Evolutionary conservation across 345 rosid genomes (phyloP).

Genomic region (Boechera retrofracta): DNA sequence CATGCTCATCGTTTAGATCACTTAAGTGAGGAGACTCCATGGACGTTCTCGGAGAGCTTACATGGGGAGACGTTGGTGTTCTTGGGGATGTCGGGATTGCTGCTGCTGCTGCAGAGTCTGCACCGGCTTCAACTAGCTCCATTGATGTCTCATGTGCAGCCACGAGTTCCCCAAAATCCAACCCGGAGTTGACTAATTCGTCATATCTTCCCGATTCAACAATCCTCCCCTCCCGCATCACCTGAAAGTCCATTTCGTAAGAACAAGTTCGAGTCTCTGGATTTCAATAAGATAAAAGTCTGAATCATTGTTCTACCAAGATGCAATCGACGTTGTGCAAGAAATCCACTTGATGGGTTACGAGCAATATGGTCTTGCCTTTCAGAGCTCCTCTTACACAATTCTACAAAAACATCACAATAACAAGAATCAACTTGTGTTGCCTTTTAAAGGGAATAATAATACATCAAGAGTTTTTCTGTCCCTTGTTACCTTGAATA

Average conservation of each 20-base stretch:
- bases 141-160: constrained; percentile 86
- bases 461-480: background rate
- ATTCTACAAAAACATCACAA: constrained; percentile 54
- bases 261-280: background rate
- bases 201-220: constrained; percentile 86
- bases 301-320: constrained; percentile 48
- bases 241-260: constrained; percentile 51
- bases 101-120: constrained; percentile 38
- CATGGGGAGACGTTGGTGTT: constrained; percentile 35
- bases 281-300: background rate
- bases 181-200: constrained; percentile 58
- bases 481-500: constrained; percentile 67
- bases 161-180: constrained; percentile 79
- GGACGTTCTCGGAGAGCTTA: constrained; percentile 51
- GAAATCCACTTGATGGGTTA: constrained; percentile 97
- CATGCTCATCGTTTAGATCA: constrained; percentile 58
- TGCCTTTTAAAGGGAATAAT: constrained; percentile 20
- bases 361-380: constrained; percentile 85
- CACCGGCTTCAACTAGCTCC: constrained; percentile 80
- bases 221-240: constrained; percentile 88
- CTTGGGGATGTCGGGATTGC: constrained; percentile 23
- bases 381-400: constrained; percentile 88
- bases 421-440: constrained; percentile 25
- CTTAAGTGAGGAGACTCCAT: constrained; percentile 44
- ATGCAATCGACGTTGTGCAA: constrained; percentile 85